Conservation (phyloP, 2,329 filamentous ascomycete species). For the Penicillium sp. region DNA sequence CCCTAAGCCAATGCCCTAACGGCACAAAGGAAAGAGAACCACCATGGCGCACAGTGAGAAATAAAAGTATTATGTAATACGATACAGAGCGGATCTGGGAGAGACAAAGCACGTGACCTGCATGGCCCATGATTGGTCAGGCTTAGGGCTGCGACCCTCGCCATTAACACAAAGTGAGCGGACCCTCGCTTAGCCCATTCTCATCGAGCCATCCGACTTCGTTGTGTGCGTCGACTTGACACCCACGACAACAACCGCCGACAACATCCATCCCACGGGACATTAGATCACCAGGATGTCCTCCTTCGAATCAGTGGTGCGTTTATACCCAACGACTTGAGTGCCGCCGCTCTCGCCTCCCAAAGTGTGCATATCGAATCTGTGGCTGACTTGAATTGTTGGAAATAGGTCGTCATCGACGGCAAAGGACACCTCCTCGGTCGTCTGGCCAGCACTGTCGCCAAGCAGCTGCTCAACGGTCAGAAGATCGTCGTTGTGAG, state of each 20-base stretch:
- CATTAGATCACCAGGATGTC: constrained; percentile 57
- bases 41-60: constrained; percentile 1
- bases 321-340: constrained; percentile 33
- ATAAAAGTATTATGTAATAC: constrained; percentile 5
- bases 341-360: constrained; percentile 13
- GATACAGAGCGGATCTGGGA: neutral
- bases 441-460: constrained; percentile 95
- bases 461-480: constrained; percentile 97
- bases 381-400: constrained; percentile 45
- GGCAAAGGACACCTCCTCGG: constrained; percentile 99
- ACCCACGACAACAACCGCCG: constrained; percentile 48
- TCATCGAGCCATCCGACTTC: constrained; percentile 40
- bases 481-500: constrained; percentile 99
- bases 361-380: constrained; percentile 11
- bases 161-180: constrained; percentile 35
- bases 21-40: constrained; percentile 1
- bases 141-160: constrained; percentile 43
- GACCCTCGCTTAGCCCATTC: constrained; percentile 41
- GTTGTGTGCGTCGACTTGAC: constrained; percentile 44
- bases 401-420: constrained; percentile 87
- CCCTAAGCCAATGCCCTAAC: constrained; percentile 24
- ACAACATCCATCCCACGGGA: constrained; percentile 44
- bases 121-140: constrained; percentile 19
- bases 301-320: constrained; percentile 64
- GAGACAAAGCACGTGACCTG: neutral